These are phyloP conservation scores for Fusarium sterilihyphosum DNA, from an alignment of 2,329 filamentous ascomycete genomes.

Conservation along the genomic window DNA sequence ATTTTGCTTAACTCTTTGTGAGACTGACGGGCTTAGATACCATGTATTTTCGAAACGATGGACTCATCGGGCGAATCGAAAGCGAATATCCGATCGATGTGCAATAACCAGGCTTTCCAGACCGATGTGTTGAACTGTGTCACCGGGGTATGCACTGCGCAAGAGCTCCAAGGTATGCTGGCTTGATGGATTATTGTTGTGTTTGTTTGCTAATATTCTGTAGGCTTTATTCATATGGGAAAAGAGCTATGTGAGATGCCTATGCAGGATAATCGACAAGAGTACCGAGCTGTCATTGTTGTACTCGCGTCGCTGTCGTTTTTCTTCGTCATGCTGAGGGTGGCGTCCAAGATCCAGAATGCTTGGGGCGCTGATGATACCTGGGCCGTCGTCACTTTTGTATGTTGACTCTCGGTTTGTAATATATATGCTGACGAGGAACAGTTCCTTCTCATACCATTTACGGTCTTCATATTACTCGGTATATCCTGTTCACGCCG, in stretches of 20 bases:
- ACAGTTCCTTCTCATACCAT: neutral
- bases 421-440: neutral
- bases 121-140: neutral
- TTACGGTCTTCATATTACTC: neutral
- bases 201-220: rapidly evolving
- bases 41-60: neutral
- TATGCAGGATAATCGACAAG: neutral
- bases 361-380: conserved; percentile 1
- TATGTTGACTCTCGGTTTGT: neutral
- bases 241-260: neutral
- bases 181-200: rapidly evolving
- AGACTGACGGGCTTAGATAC: neutral
- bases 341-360: neutral
- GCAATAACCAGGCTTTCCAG: neutral
- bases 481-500: neutral
- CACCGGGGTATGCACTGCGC: rapidly evolving
- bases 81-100: neutral
- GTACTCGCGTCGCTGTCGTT: neutral
- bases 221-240: neutral
- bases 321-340: rapidly evolving
- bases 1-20: rapidly evolving
- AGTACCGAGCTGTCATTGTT: neutral
- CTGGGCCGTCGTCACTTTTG: neutral
- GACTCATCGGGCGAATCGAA: neutral
- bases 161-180: neutral